Evolutionary conservation across 495 filamentous ascomycete genomes (phyloP).

Genomic region (Trichoderma orchidacearum): DNA sequence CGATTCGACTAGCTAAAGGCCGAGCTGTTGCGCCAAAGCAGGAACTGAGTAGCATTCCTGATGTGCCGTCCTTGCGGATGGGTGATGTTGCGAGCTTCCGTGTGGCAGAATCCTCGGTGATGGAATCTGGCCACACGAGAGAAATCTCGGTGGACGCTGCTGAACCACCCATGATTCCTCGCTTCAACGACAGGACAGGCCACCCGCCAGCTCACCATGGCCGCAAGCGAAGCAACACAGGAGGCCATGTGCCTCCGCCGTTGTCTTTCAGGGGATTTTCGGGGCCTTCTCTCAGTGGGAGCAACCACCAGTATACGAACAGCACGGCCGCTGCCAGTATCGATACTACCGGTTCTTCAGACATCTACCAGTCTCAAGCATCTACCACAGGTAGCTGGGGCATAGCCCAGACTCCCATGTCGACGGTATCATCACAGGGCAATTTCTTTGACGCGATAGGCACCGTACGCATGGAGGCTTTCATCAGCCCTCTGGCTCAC

Average conservation of each 20-base stretch:
- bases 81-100: slow-evolving; percentile 2
- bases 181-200: slow-evolving; percentile 43
- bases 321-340: slow-evolving; percentile 38
- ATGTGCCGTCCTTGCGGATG: not conserved
- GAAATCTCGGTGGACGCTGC: slow-evolving; percentile 39
- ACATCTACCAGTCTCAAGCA: slow-evolving; percentile 33
- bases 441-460: slow-evolving; percentile 71
- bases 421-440: slow-evolving; percentile 29
- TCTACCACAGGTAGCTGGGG: slow-evolving; percentile 29
- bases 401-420: slow-evolving; percentile 10
- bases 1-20: slow-evolving; percentile 77
- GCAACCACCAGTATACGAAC: slow-evolving; percentile 28
- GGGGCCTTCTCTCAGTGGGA: slow-evolving; percentile 37
- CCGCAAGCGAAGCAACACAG: slow-evolving; percentile 76
- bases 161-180: slow-evolving; percentile 67
- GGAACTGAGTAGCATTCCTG: slow-evolving; percentile 9
- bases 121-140: slow-evolving; percentile 13
- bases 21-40: slow-evolving; percentile 20
- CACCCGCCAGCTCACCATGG: slow-evolving; percentile 39
- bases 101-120: slow-evolving; percentile 3
- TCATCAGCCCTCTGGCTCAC: slow-evolving; percentile 49
- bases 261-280: slow-evolving; percentile 65
- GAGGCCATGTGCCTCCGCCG: slow-evolving; percentile 49
- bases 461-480: slow-evolving; percentile 94
- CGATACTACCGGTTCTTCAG: slow-evolving; percentile 42